Percentiles rank a stretch among this genome's conserved stretches.
Conservation (phyloP, 2,329 filamentous ascomycete genomes). For the Ophiostoma quercus region DNA sequence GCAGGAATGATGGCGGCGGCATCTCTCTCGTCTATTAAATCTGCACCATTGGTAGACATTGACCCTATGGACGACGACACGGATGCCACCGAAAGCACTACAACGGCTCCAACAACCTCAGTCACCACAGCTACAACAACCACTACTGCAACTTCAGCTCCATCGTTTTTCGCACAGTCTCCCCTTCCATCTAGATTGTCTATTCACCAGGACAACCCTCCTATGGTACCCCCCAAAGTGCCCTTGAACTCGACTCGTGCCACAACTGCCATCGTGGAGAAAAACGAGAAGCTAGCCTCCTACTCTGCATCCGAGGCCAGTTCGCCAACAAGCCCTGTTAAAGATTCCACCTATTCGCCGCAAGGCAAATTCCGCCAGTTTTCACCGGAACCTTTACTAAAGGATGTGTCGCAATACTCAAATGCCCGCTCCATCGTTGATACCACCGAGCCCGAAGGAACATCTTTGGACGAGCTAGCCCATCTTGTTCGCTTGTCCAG, state of each 20-base stretch:
- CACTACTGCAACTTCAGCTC: not conserved
- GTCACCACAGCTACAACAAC: not conserved
- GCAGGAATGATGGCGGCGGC: conserved; percentile 23
- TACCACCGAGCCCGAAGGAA: conserved; percentile 57
- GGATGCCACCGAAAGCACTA: not conserved
- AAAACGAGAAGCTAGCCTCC: not conserved
- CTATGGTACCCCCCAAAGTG: not conserved
- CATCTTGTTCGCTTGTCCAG: conserved; percentile 72
- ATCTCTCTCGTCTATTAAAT: not conserved
- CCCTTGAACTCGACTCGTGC: not conserved
- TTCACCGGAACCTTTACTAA: conserved; percentile 53
- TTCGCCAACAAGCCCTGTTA: not conserved
- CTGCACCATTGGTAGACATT: not conserved
- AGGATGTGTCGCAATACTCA: conserved; percentile 61
- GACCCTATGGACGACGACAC: not conserved
- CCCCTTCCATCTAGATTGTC: not conserved
- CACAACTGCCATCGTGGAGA: conserved; percentile 28
- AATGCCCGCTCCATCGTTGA: conserved; percentile 47
- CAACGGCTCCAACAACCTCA: not conserved
- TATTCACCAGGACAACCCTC: conserved; percentile 3
- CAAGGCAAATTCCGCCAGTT: conserved; percentile 37
- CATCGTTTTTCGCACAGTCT: not conserved
- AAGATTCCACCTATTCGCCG: conserved; percentile 29
- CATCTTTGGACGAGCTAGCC: conserved; percentile 69
- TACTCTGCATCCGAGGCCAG: not conserved